Evolutionary conservation across 129 eudicot genomes (phyloP).

Genomic region (Smallanthus sonchifolius): DNA sequence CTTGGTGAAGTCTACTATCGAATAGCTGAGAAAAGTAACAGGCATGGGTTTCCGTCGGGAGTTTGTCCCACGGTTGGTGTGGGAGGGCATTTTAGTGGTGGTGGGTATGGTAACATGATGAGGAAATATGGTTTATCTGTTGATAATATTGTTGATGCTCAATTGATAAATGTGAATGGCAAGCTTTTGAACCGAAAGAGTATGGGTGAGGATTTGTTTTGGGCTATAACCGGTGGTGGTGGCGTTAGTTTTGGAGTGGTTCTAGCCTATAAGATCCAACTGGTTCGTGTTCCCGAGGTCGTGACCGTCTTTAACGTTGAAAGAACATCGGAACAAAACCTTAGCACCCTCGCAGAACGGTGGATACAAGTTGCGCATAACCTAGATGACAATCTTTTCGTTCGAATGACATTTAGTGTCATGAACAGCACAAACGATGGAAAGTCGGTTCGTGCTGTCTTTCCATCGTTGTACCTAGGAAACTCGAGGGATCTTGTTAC

Average conservation of each 20-base stretch:
- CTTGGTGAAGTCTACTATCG: slow-evolving; percentile 45
- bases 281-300: slow-evolving; percentile 32
- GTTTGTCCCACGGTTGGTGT: slow-evolving; percentile 51
- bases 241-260: slow-evolving; percentile 48
- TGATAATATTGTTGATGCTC: slow-evolving; percentile 47
- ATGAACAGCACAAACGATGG: slow-evolving; percentile 20
- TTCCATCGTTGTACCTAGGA: slow-evolving; percentile 40
- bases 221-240: slow-evolving; percentile 55
- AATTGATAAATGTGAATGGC: slow-evolving; percentile 26
- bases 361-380: slow-evolving; percentile 38
- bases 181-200: slow-evolving; percentile 15
- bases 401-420: slow-evolving; percentile 26
- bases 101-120: slow-evolving; percentile 45
- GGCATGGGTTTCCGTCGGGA: slow-evolving; percentile 41
- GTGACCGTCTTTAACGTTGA: slow-evolving; percentile 35
- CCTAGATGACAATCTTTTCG: slow-evolving; percentile 27
- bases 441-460: slow-evolving; percentile 26
- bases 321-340: slow-evolving; percentile 23
- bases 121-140: slow-evolving; percentile 42
- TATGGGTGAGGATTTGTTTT: slow-evolving; percentile 59
- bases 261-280: slow-evolving; percentile 26
- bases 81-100: slow-evolving; percentile 52
- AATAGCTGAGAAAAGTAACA: slow-evolving; percentile 29
- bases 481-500: slow-evolving; percentile 22
- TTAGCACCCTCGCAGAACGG: slow-evolving; percentile 7